Conservation (phyloP, 2,329 filamentous ascomycete genomes). For the Rhexocercosporidium sp. region DNA sequence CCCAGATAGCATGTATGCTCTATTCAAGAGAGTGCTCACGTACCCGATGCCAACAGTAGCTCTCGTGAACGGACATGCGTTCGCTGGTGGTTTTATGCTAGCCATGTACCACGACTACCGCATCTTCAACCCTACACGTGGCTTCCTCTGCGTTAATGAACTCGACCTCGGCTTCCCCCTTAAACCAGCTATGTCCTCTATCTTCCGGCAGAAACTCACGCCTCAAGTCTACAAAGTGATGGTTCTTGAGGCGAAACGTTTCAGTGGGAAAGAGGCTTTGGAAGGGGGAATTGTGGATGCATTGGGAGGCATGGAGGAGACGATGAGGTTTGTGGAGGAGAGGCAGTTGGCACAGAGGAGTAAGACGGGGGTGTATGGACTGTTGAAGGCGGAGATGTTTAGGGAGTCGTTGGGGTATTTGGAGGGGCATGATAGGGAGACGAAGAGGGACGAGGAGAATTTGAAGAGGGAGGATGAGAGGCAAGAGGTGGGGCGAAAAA, state of each 20-base stretch:
- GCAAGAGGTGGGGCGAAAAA: constrained; percentile 28
- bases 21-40: constrained; percentile 70
- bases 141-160: constrained; percentile 83
- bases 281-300: constrained; percentile 71
- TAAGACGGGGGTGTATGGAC: constrained; percentile 69
- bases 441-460: constrained; percentile 53
- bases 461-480: constrained; percentile 46
- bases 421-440: constrained; percentile 55
- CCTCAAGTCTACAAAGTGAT: constrained; percentile 62
- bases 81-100: constrained; percentile 82
- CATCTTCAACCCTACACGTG: constrained; percentile 71
- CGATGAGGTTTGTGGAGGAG: constrained; percentile 62
- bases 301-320: constrained; percentile 68
- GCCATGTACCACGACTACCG: constrained; percentile 86
- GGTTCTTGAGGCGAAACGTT: constrained; percentile 76
- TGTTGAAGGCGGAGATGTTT: constrained; percentile 79
- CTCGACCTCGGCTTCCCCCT: constrained; percentile 80
- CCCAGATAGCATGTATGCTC: constrained; percentile 61
- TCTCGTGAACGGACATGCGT: constrained; percentile 80
- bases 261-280: constrained; percentile 65
- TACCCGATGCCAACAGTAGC: constrained; percentile 82
- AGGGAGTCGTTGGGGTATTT: constrained; percentile 66
- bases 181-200: constrained; percentile 71
- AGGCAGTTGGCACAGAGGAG: constrained; percentile 65
- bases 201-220: constrained; percentile 74